Conservation (phyloP, 2,329 filamentous ascomycete species). For the Fusarium sp. region DNA sequence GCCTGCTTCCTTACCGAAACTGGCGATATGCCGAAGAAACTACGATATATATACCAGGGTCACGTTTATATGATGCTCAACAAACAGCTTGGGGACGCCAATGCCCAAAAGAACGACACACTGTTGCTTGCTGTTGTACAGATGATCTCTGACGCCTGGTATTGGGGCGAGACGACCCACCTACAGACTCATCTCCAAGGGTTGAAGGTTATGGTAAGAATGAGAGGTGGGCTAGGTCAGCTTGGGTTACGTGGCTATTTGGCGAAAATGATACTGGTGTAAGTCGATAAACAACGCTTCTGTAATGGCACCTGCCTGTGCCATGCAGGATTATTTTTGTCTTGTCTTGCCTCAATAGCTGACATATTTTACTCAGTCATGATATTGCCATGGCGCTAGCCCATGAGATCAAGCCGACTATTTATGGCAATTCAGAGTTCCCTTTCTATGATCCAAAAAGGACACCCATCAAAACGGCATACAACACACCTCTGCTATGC, state of each 20-base stretch:
- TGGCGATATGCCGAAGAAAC: conserved; percentile 58
- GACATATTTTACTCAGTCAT: conserved; percentile 51
- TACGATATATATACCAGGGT: conserved; percentile 58
- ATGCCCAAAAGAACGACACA: conserved; percentile 57
- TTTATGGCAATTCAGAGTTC: conserved; percentile 57
- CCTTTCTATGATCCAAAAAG: conserved; percentile 55
- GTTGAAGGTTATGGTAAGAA: conserved; percentile 60
- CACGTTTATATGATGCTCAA: conserved; percentile 61
- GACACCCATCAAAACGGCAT: conserved; percentile 56
- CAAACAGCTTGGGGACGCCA: conserved; percentile 56
- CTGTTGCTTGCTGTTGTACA: conserved; percentile 62
- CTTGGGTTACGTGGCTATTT: conserved; percentile 61
- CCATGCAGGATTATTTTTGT: background rate
- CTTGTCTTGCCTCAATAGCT: background rate
- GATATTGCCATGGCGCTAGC: conserved; percentile 62
- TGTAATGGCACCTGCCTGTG: background rate
- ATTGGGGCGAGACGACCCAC: conserved; percentile 61
- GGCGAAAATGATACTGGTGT: conserved; percentile 63
- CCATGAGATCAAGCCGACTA: conserved; percentile 58
- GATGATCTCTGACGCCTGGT: conserved; percentile 65
- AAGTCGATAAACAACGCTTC: conserved; percentile 37
- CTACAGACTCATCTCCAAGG: conserved; percentile 61
- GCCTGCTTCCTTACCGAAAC: conserved; percentile 65
- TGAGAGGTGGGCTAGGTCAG: conserved; percentile 59
- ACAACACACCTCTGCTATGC: conserved; percentile 62